These are phyloP conservation scores for Xerocomellus amylosporus DNA, from an alignment of 768 basidiomycete species.

Conservation along the genomic window DNA sequence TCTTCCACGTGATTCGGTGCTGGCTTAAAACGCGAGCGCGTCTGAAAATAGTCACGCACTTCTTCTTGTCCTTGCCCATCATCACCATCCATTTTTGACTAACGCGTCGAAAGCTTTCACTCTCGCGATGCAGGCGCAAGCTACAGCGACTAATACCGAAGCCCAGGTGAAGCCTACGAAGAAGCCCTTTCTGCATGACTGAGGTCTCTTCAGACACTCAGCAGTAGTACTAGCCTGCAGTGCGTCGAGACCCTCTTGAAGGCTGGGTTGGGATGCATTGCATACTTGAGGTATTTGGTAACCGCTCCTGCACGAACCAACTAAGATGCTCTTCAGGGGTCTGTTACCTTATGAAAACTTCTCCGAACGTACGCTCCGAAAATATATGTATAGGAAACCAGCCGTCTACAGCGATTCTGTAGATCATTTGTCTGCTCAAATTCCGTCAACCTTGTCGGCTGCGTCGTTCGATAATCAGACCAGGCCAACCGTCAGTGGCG, in stretches of 20 bases:
- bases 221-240: slow-evolving; percentile 58
- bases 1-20: slow-evolving; percentile 21
- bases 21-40: slow-evolving; percentile 18
- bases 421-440: slow-evolving; percentile 32
- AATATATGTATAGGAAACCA: not conserved
- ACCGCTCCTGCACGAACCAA: not conserved
- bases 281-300: slow-evolving; percentile 59
- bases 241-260: slow-evolving; percentile 70
- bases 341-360: slow-evolving; percentile 80
- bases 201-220: slow-evolving; percentile 41
- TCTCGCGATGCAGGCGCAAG: slow-evolving; percentile 28
- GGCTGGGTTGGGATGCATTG: slow-evolving; percentile 73
- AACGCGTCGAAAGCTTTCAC: not conserved
- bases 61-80: not conserved
- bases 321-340: slow-evolving; percentile 45
- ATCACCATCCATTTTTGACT: not conserved
- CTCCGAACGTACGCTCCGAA: slow-evolving; percentile 47
- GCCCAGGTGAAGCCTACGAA: slow-evolving; percentile 18
- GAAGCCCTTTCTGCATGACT: not conserved
- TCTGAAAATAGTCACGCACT: not conserved
- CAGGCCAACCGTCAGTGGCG: slow-evolving; percentile 52
- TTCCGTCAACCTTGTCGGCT: slow-evolving; percentile 32
- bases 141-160: slow-evolving; percentile 16
- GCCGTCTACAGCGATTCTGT: not conserved
- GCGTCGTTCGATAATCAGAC: slow-evolving; percentile 38